Base-by-base conservation (phyloP, 176 grass and related monocot genomes). In the Stipa capillata region DNA sequence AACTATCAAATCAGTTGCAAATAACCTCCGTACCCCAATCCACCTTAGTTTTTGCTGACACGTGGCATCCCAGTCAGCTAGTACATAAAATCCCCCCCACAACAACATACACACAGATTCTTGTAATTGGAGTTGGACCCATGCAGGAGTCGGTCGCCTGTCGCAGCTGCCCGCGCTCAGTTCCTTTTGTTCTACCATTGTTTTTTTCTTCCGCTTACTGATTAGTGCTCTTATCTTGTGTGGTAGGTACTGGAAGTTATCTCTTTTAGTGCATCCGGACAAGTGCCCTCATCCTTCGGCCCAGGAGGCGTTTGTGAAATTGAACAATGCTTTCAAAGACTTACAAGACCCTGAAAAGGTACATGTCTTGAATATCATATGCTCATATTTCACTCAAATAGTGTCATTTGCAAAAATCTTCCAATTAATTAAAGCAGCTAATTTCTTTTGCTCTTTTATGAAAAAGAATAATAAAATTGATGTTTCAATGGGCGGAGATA, bases 191-290 rank as follows among this genome's bases (percentile, higher is more conserved):
- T 63, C 28, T 42, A 58, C 27, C 58, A 70, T 53, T 24, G n/a
- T 15, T 64, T n/a, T 34, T 17, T 12, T 65, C 28, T 50, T 65
- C 34, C 74, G 7, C 63, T 77, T 20, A 44, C 16, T 69, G 13
- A 74, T 49, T 48, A 79, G 86, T 87, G n/a, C 31, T 51, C n/a
- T 17, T 66, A 35, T 65, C n/a, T 58, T 55, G 68, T 59, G 51
- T 35, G 77, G n/a, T 79, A 97, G 94, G 87, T 97, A 97, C 65
- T 97, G 95, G 95, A 97, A 97, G 79, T 70, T 94, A 78, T 97
- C 95, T 67, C 87, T 97, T 78, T 80, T 97, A 79, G 95, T 97
- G 27, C 95, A 97, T 83, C 95, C 92, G 0, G 95, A 97, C 58
- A 97, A 97, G 67, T 97, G 95, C 45, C 83, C 95, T 80, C 95